Evolutionary conservation across 78 protist genomes (phyloP).

Genomic region (Salpingoeca rosetta): DNA sequence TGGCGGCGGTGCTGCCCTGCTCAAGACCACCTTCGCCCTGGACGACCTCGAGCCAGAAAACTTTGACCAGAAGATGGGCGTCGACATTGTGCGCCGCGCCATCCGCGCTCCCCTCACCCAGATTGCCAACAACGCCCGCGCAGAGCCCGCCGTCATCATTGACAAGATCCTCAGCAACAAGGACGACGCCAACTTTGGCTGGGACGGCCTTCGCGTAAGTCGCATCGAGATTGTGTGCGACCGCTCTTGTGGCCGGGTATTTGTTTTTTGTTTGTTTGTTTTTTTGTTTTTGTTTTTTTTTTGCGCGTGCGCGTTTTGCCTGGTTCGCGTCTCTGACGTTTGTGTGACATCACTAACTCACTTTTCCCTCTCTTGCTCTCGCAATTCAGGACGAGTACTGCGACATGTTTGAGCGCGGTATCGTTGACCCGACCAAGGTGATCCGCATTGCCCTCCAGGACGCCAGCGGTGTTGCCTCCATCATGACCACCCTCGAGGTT

Average conservation of each 20-base stretch:
- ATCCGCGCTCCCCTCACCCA: constrained; percentile 55
- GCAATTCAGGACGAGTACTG: constrained; percentile 43
- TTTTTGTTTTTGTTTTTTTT: too few relatives aligned
- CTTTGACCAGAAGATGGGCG: constrained; percentile 84
- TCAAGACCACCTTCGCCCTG: constrained; percentile 56
- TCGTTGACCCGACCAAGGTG: constrained; percentile 98
- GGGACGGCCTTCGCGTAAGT: constrained; percentile 76
- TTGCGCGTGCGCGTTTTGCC: too few relatives aligned
- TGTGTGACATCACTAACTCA: neutral
- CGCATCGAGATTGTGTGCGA: too few relatives aligned
- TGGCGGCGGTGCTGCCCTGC: constrained; percentile 93
- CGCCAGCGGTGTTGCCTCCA: constrained; percentile 82
- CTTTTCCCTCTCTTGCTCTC: neutral
- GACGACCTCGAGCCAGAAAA: constrained; percentile 34
- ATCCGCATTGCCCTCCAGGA: constrained; percentile 82
- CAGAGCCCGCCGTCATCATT: constrained; percentile 90
- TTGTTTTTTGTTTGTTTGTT: too few relatives aligned
- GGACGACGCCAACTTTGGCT: constrained; percentile 63
- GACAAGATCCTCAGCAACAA: constrained; percentile 65
- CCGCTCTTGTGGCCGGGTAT: too few relatives aligned
- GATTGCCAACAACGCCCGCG: constrained; percentile 92
- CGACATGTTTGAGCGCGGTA: constrained; percentile 88
- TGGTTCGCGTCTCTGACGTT: too few relatives aligned
- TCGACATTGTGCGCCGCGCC: constrained; percentile 79
- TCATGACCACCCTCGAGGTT: constrained; percentile 88